phyloP scores from a whole-genome alignment of 148 eudicot species.

The Arctostaphylos glauca region DNA sequence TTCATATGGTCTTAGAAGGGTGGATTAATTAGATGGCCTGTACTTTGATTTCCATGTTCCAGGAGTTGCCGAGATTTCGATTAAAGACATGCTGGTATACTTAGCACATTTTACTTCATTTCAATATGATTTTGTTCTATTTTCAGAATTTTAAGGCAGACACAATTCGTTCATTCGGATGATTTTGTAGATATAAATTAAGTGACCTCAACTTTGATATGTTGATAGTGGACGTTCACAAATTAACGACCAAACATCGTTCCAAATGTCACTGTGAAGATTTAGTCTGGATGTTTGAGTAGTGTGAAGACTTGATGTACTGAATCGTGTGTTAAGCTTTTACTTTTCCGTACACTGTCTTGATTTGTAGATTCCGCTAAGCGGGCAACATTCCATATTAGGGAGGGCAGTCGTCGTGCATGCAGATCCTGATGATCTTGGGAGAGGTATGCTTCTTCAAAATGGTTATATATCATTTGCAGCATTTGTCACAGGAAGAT shows the following conservation, averaged over 20 bases:
- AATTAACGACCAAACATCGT: background rate
- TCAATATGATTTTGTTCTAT: background rate
- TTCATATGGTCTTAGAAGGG: background rate
- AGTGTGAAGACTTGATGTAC: background rate
- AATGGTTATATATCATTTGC: background rate
- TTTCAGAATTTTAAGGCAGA: background rate
- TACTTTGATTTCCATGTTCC: slow-evolving; percentile 18
- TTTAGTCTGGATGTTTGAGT: background rate
- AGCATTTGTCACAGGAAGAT: background rate
- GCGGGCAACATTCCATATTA: slow-evolving; percentile 74
- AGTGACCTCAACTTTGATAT: background rate
- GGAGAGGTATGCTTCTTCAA: slow-evolving; percentile 51
- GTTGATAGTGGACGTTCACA: background rate
- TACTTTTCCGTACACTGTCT: background rate
- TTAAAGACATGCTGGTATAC: slow-evolving; percentile 61
- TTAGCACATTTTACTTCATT: background rate
- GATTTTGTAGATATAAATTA: background rate
- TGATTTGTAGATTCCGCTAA: slow-evolving; percentile 54
- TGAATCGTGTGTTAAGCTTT: background rate
- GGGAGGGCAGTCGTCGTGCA: slow-evolving; percentile 96
- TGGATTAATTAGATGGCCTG: background rate
- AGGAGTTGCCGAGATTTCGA: slow-evolving; percentile 82
- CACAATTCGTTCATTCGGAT: background rate
- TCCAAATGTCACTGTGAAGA: background rate
- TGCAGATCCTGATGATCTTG: slow-evolving; percentile 93